Conservation (phyloP, 805 yeast species). For the Saturnispora dispora region DNA sequence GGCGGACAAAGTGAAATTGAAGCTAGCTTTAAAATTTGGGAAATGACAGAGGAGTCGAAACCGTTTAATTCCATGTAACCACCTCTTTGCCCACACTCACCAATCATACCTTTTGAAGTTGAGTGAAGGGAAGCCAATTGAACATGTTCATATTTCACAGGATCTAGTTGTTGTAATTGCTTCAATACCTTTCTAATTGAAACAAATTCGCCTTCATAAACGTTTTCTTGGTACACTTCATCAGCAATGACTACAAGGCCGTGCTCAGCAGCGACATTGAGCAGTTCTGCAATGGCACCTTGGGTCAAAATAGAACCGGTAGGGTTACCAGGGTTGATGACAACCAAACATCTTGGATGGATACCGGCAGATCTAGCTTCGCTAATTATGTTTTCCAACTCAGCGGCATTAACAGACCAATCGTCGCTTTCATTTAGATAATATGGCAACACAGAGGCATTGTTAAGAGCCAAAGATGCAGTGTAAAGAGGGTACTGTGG, state of each 20-base stretch:
- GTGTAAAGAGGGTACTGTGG: conserved; percentile 98
- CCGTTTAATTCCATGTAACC: conserved; percentile 96
- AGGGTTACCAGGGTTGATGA: conserved; percentile 98
- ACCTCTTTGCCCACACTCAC: conserved; percentile 99
- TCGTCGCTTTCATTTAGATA: conserved; percentile 68
- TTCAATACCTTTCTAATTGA: conserved; percentile 78
- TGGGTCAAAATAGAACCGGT: conserved; percentile 77
- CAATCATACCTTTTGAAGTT: conserved; percentile 95
- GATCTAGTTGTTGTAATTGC: conserved; percentile 44
- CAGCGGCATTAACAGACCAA: conserved; percentile 76
- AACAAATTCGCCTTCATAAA: conserved; percentile 71
- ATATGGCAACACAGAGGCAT: conserved; percentile 79
- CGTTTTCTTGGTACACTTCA: conserved; percentile 94
- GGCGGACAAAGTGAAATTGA: conserved; percentile 90
- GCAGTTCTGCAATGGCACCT: conserved; percentile 59
- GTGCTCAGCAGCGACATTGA: conserved; percentile 73
- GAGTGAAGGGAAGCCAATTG: conserved; percentile 92
- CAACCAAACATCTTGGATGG: conserved; percentile 70
- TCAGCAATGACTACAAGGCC: conserved; percentile 89
- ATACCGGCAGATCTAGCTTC: conserved; percentile 44
- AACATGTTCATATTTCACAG: conserved; percentile 51
- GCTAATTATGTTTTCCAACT: conserved; percentile 46
- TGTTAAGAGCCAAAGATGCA: conserved; percentile 81
- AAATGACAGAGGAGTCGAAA: conserved; percentile 58
- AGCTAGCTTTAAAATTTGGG: conserved; percentile 72